Conservation (phyloP, 768 basidiomycete species). For the Lentinula aciculospora region DNA sequence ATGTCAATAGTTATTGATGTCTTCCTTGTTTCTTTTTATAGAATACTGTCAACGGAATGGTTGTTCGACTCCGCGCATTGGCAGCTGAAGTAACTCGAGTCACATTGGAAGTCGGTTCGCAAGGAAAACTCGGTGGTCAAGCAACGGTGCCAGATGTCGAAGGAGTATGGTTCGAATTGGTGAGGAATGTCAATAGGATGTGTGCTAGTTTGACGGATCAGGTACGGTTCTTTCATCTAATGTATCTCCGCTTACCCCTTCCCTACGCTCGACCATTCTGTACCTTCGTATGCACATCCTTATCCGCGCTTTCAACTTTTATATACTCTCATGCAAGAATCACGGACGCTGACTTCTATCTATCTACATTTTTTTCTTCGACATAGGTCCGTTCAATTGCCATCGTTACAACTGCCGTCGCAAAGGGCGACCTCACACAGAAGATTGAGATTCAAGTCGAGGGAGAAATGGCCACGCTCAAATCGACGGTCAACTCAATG, state of each 20-base stretch:
- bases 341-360: background rate
- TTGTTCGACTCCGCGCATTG: conserved; percentile 46
- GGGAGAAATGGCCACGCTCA: conserved; percentile 80
- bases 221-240: background rate
- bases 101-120: conserved; percentile 79
- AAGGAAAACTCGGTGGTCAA: conserved; percentile 87
- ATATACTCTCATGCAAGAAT: background rate
- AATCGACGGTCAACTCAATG: conserved; percentile 90
- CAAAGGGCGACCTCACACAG: conserved; percentile 85
- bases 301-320: background rate
- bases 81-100: conserved; percentile 83
- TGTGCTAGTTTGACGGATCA: conserved; percentile 74
- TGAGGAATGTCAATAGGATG: conserved; percentile 78
- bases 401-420: conserved; percentile 83
- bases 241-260: background rate
- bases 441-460: conserved; percentile 90
- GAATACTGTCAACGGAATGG: conserved; percentile 59
- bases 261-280: background rate
- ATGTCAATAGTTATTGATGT: background rate
- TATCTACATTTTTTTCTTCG: background rate
- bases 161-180: conserved; percentile 87
- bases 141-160: conserved; percentile 86
- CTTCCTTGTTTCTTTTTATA: background rate
- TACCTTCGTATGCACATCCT: background rate
- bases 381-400: conserved; percentile 77